These are phyloP conservation scores for Scleromitrula shiraiana DNA, from an alignment of 2,329 filamentous ascomycete species.

Conservation along the genomic window DNA sequence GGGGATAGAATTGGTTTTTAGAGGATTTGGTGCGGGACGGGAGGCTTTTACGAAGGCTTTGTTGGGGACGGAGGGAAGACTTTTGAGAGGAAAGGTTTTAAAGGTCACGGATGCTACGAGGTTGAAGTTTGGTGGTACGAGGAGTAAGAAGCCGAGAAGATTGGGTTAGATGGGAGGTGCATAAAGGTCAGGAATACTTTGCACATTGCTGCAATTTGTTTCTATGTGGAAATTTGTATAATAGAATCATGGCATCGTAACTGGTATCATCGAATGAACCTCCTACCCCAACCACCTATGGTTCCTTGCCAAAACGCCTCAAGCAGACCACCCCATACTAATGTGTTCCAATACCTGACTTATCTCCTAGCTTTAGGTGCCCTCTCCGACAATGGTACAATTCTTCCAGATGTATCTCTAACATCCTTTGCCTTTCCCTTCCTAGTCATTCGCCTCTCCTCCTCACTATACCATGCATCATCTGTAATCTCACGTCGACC, in stretches of 20 bases:
- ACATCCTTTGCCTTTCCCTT: slow-evolving; percentile 31
- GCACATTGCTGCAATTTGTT: slow-evolving; percentile 10
- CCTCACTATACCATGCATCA: slow-evolving; percentile 39
- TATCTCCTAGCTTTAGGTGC: slow-evolving; percentile 33
- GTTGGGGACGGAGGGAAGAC: slow-evolving; percentile 73
- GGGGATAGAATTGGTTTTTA: slow-evolving; percentile 69
- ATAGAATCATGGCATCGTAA: slow-evolving; percentile 15
- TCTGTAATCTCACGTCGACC: slow-evolving; percentile 12
- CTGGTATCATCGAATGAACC: slow-evolving; percentile 16
- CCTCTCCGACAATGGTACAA: slow-evolving; percentile 44
- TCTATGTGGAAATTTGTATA: slow-evolving; percentile 11
- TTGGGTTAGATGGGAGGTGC: slow-evolving; percentile 36
- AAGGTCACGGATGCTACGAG: slow-evolving; percentile 80
- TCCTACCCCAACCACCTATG: slow-evolving; percentile 5
- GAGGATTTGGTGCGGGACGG: slow-evolving; percentile 79
- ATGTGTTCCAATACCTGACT: slow-evolving; percentile 6
- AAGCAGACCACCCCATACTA: slow-evolving; percentile 1
- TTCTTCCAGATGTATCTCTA: slow-evolving; percentile 43
- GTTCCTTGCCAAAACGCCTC: slow-evolving; percentile 13
- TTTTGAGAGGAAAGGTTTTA: slow-evolving; percentile 65
- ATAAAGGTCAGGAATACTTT: background rate
- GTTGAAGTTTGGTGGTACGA: slow-evolving; percentile 91
- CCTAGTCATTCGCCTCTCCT: slow-evolving; percentile 34
- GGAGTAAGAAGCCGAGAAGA: slow-evolving; percentile 76
- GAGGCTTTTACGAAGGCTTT: slow-evolving; percentile 88